Base-by-base conservation (phyloP, 129 eudicot genomes). In the Centrapalus pauciflorus region DNA sequence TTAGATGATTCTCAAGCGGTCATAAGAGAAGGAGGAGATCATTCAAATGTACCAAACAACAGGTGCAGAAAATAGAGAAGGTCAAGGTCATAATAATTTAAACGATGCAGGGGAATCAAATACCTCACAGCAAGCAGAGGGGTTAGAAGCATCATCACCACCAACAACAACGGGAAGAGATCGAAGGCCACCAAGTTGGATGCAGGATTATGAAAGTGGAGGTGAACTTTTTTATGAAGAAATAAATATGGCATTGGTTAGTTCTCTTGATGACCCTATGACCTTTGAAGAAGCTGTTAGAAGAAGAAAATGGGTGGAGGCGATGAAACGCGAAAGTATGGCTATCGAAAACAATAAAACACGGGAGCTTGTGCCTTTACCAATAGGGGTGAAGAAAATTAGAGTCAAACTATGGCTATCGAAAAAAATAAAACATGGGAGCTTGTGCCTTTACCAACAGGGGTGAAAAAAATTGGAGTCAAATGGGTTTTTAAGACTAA, bases 401-500 rank as follows among this genome's bases (percentile, higher is more conserved):
- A n/a, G n/a, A n/a, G n/a, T n/a, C n/a, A n/a, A n/a, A n/a, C n/a
- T n/a, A n/a, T n/a, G n/a, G n/a, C n/a, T n/a, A n/a, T 52, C 1
- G 57, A 66, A 27, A 66, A 13, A n/a, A 66, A 66, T 11, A 12
- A 45, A 2, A 66, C 60, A 0, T 68, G 64, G 61, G 64, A 68
- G 27, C 17, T 68, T 7, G 64, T 30, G 8, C 34, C 48, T 2
- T 38, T 28, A 7, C 60, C 72, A 11, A 23, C 57, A 0, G 60
- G 45, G 0, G 23, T 27, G 7, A 66, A 66, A 17, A 17, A 14
- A 0, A 66, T 66, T 12, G 61, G 72, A 0, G 48, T 66, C 12
- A 66, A 66, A 29, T 66, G 72, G 45, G 3, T 66, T 0, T 66
- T 28, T 24, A 66, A 66, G 43, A 66, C 72, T 0, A 66, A 66